Conservation (phyloP, 148 eudicot genomes). For the Chenopodium quinoa region DNA sequence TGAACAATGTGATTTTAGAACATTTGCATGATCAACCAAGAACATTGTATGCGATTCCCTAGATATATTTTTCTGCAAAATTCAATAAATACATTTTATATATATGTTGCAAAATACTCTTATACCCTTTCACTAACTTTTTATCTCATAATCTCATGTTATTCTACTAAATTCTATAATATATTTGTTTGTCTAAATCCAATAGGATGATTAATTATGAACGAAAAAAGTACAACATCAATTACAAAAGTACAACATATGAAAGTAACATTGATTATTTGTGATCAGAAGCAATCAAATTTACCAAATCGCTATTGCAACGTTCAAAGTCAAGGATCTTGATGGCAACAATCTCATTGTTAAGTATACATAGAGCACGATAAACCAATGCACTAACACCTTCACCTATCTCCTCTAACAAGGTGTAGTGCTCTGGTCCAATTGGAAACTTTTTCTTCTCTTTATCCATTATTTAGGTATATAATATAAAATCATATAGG, state of each 20-base stretch:
- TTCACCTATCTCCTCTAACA: constrained; percentile 85
- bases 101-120: not conserved
- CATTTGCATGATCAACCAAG: constrained; percentile 79
- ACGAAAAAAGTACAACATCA: not conserved
- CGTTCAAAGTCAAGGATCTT: constrained; percentile 93
- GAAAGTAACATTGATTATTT: not conserved
- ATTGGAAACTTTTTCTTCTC: constrained; percentile 77
- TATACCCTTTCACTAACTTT: too few species aligned
- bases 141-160: not conserved
- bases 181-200: too few species aligned
- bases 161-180: not conserved
- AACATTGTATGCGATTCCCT: constrained; percentile 95
- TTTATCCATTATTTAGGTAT: constrained; percentile 17
- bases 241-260: not conserved
- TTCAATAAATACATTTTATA: not conserved
- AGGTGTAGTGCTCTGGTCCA: constrained; percentile 64
- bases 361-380: constrained; percentile 67
- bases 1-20: constrained; percentile 80
- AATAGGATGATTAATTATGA: too few species aligned
- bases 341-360: constrained; percentile 71
- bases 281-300: not conserved
- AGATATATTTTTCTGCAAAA: constrained; percentile 65
- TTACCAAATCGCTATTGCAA: constrained; percentile 81
- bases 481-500: not conserved
- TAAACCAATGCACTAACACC: constrained; percentile 87